Conservation (phyloP, 495 filamentous ascomycete species). For the Tuber melanosporum region DNA sequence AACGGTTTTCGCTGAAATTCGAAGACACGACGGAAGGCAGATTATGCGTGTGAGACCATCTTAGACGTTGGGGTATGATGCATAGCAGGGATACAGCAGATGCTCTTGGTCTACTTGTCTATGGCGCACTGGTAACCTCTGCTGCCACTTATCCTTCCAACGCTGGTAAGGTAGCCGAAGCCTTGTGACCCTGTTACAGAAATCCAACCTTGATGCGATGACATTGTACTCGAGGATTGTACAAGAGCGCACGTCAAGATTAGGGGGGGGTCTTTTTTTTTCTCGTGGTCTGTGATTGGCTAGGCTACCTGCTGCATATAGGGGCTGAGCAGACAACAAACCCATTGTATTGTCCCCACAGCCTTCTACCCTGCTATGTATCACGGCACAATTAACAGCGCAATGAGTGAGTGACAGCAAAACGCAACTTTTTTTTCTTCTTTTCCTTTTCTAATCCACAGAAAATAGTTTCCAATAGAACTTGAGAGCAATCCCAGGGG, state of each 20-base stretch:
- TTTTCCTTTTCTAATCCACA: neutral
- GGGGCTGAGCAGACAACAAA: neutral
- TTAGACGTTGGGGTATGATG: neutral
- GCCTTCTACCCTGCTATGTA: neutral
- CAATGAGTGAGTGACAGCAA: neutral
- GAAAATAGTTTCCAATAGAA: neutral
- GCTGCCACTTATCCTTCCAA: neutral
- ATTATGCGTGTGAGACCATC: neutral
- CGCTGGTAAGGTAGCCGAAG: neutral
- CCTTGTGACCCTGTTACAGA: neutral
- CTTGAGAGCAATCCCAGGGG: slow-evolving; percentile 1
- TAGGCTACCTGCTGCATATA: neutral
- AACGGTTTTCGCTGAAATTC: neutral
- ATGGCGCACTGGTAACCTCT: neutral
- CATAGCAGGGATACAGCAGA: neutral
- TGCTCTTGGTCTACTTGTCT: neutral
- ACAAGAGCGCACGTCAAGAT: neutral
- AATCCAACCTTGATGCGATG: neutral
- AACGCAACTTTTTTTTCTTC: neutral
- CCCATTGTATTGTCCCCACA: neutral
- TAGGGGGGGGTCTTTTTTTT: neutral
- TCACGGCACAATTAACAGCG: too few relatives aligned
- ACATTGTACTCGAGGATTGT: neutral
- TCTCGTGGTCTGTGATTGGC: neutral
- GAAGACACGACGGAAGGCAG: neutral